Percentiles rank a stretch among this genome's conserved stretches.
phyloP scores from a whole-genome alignment of 495 filamentous ascomycete species.

The Hapsidospora chrysogenum region DNA sequence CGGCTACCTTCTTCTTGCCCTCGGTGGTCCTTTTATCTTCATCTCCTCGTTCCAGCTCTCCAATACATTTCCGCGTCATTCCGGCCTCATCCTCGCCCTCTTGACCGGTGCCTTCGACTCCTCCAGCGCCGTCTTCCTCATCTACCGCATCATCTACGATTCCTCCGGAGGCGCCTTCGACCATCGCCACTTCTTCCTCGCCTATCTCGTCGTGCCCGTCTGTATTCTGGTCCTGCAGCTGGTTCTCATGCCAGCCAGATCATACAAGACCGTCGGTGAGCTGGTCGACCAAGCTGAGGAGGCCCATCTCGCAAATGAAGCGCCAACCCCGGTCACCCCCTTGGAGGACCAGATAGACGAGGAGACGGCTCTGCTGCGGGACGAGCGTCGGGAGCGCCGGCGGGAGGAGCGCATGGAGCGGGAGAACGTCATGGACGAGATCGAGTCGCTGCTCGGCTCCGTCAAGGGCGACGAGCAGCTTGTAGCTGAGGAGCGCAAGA shows the following conservation, averaged over 20 bases:
- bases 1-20: constrained; percentile 65
- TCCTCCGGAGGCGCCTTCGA: constrained; percentile 41
- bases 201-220: constrained; percentile 57
- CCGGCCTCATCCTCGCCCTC: constrained; percentile 68
- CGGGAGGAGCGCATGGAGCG: constrained; percentile 42
- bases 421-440: constrained; percentile 52
- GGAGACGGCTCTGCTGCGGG: constrained; percentile 39
- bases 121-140: constrained; percentile 70
- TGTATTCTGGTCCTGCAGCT: constrained; percentile 55
- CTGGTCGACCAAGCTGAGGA: constrained; percentile 55
- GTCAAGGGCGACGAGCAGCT: constrained; percentile 38
- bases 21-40: constrained; percentile 82
- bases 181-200: constrained; percentile 55
- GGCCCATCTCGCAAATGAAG: constrained; percentile 9
- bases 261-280: constrained; percentile 82
- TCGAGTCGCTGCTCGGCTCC: constrained; percentile 53
- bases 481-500: constrained; percentile 38
- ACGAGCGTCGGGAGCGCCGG: constrained; percentile 6
- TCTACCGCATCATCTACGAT: constrained; percentile 67
- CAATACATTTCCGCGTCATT: constrained; percentile 76
- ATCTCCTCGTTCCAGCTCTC: constrained; percentile 87
- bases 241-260: constrained; percentile 57
- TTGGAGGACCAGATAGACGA: constrained; percentile 45
- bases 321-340: constrained; percentile 6
- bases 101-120: constrained; percentile 85